A percentile compares a stretch with the other conserved stretches of the same genome.
These are phyloP conservation scores for Hericium coralloides DNA, from an alignment of 768 basidiomycete species.

Conservation along the genomic window DNA sequence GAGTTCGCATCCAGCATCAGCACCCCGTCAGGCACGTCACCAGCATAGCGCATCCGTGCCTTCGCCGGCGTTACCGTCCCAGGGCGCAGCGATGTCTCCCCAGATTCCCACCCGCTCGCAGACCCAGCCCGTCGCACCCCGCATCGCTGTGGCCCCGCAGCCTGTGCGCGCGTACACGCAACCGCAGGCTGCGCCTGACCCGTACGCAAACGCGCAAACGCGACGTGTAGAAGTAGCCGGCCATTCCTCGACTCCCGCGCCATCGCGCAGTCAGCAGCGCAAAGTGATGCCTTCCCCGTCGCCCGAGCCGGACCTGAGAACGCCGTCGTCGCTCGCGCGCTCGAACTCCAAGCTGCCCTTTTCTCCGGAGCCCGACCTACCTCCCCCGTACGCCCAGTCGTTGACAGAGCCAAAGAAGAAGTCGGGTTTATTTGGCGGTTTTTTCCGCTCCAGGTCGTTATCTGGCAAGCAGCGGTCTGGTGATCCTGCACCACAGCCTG, in stretches of 20 bases:
- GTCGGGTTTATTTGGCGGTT: constrained; percentile 10
- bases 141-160: constrained; percentile 3
- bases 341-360: constrained; percentile 9
- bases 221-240: constrained; percentile 1
- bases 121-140: constrained; percentile 5
- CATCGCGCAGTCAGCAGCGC: constrained; percentile 5
- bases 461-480: constrained; percentile 7
- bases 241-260: constrained; percentile 5
- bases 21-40: constrained; percentile 3
- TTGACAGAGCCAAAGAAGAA: constrained; percentile 14
- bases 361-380: constrained; percentile 8
- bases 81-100: not conserved
- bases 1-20: too few relatives aligned
- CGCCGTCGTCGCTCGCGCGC: constrained; percentile 13
- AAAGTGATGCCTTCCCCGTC: constrained; percentile 9
- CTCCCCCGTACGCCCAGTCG: constrained; percentile 10
- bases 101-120: constrained; percentile 6
- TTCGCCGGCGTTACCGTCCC: constrained; percentile 2
- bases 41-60: constrained; percentile 8
- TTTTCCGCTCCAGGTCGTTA: constrained; percentile 13
- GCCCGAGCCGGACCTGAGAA: constrained; percentile 13
- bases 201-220: not conserved
- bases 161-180: constrained; percentile 10
- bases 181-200: constrained; percentile 3
- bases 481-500: not conserved